A percentile compares a stretch with the other conserved stretches of the same genome.
phyloP scores from a whole-genome alignment of 129 eudicot genomes.

The Tagetes patula region DNA sequence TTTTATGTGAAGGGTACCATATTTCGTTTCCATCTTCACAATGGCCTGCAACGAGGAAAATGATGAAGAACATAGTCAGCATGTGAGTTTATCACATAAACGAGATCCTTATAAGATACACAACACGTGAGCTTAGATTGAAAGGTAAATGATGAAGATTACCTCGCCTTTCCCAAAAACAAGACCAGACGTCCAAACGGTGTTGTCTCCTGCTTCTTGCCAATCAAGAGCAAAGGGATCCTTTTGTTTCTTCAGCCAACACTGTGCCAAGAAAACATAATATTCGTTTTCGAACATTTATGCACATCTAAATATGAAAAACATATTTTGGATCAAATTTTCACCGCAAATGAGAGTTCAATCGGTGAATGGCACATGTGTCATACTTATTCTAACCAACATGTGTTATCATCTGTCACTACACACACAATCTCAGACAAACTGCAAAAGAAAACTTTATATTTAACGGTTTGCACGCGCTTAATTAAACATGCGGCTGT shows the following conservation, averaged over 20 bases:
- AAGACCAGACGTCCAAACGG: slow-evolving; percentile 92
- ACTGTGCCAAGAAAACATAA: slow-evolving; percentile 40
- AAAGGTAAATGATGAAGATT: slow-evolving; percentile 20
- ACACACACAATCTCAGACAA: too few relatives aligned
- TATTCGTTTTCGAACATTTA: not conserved
- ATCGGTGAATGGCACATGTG: not conserved
- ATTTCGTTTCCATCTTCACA: slow-evolving; percentile 70
- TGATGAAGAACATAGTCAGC: slow-evolving; percentile 1
- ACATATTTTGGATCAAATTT: too few relatives aligned
- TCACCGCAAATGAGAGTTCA: not conserved
- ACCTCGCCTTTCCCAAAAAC: slow-evolving; percentile 81
- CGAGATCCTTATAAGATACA: slow-evolving; percentile 13
- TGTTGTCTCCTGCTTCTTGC: slow-evolving; percentile 51
- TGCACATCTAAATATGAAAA: not conserved
- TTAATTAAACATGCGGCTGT: too few relatives aligned
- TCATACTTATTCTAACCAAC: not conserved
- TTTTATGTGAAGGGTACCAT: slow-evolving; percentile 77
- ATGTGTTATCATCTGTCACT: too few relatives aligned
- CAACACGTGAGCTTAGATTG: not conserved
- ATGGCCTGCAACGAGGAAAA: slow-evolving; percentile 62
- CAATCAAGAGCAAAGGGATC: slow-evolving; percentile 75
- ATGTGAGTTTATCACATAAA: not conserved
- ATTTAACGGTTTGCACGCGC: too few relatives aligned
- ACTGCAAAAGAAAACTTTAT: too few relatives aligned
- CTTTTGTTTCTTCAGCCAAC: slow-evolving; percentile 94